phyloP scores from a whole-genome alignment of 208 protist species.

The Eutreptiella sp. region DNA sequence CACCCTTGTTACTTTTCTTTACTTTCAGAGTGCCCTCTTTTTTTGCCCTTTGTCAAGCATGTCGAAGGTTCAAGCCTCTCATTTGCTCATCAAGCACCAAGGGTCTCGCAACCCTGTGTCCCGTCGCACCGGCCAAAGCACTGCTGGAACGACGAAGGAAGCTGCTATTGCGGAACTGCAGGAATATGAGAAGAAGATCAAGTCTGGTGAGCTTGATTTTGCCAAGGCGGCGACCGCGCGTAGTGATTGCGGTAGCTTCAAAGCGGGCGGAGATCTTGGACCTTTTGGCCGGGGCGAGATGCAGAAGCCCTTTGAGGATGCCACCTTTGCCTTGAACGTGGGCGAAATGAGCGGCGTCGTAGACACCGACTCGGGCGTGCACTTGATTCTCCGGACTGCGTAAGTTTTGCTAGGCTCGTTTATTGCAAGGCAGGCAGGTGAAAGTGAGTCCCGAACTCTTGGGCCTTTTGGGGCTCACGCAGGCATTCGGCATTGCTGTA shows the following conservation, averaged over 20 bases:
- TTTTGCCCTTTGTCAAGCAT: too few relatives aligned
- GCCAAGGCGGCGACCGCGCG: slow-evolving; percentile 63
- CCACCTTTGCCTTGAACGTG: slow-evolving; percentile 59
- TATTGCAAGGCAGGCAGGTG: too few relatives aligned
- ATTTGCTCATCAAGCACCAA: slow-evolving; percentile 78
- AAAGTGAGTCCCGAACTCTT: too few relatives aligned
- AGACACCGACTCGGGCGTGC: slow-evolving; percentile 77
- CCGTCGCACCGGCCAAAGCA: slow-evolving; percentile 60
- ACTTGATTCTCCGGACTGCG: slow-evolving; percentile 77
- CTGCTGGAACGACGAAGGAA: slow-evolving; percentile 53
- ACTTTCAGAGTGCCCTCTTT: too few relatives aligned
- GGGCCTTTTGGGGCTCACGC: too few relatives aligned
- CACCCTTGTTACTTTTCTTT: too few relatives aligned
- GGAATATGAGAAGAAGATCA: slow-evolving; percentile 57
- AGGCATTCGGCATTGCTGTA: too few relatives aligned
- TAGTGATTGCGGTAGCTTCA: slow-evolving; percentile 79
- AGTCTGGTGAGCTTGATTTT: slow-evolving; percentile 58
- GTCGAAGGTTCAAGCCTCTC: too few relatives aligned
- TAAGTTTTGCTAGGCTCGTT: too few relatives aligned
- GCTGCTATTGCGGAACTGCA: slow-evolving; percentile 62
- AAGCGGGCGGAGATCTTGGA: slow-evolving; percentile 68
- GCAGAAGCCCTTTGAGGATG: slow-evolving; percentile 86
- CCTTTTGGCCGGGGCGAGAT: slow-evolving; percentile 78
- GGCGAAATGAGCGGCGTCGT: slow-evolving; percentile 73
- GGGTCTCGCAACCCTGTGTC: slow-evolving; percentile 79